Base-by-base conservation (phyloP, 1,139 yeast species). In the Hanseniaspora uvarum region DNA sequence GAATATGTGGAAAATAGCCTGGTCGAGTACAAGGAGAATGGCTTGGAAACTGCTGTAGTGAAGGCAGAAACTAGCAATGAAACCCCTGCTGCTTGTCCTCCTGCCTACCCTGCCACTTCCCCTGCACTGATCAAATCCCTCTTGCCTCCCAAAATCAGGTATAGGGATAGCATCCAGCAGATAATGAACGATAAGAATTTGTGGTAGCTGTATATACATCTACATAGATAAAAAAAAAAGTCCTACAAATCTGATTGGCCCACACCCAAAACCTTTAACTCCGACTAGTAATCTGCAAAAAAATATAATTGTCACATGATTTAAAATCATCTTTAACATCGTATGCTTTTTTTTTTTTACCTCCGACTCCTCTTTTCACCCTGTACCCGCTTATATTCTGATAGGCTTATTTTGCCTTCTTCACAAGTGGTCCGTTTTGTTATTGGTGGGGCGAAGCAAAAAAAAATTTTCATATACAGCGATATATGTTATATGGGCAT, bases 1-100 rank as follows among this genome's bases (percentile, higher is more conserved):
- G 34, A 41, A 2, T 41, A 41, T 16, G 23, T 41, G 12, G 33
- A 28, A 21, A 44, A 44, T 19, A 44, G 21, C 18, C 19, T 44
- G 21, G 46, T 31, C 5, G 46, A 31, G 46, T 30, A 39, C 19
- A 39, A 28, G 28, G 46, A 44, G 6, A 21, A 43, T 18, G 24
- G 10, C 11, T 10, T 41, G n/a, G 28, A 34, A 6, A 16, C 19
- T 26, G 16, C 19, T 44, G 12, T n/a, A 4, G 24, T 50, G 7
- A 30, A 36, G 23, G 49, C 41, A n/a, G 26, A 47, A n/a, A 39
- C 61, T 6, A 28, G 45, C 28, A 23, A 16, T 11, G 23, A 19
- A 18, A 19, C 10, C 4, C 14, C 19, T 14, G 31, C 23, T 6
- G n/a, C 14, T 24, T 4, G 11, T 11, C 18, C 30, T 23, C n/a